Evolutionary conservation across 805 yeast species (phyloP).

Genomic region (Yarrowia sp.): DNA sequence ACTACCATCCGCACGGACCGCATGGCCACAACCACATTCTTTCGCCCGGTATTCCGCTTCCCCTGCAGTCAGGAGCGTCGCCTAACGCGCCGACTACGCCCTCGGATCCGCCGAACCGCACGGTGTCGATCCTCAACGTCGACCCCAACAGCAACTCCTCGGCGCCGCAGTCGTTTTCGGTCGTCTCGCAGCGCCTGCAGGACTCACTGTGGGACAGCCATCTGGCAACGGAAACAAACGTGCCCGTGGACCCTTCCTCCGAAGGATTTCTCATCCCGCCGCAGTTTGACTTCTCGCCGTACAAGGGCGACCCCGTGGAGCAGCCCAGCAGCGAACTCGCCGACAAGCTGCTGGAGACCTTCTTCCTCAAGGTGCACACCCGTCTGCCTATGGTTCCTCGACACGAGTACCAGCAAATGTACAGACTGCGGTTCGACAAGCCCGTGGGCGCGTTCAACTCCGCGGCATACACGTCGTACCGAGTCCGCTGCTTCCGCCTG

Average conservation of each 20-base stretch:
- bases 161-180: slow-evolving; percentile 36
- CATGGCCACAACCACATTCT: neutral
- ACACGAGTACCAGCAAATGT: slow-evolving; percentile 28
- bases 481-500: slow-evolving; percentile 31
- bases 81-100: slow-evolving; percentile 3
- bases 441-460: slow-evolving; percentile 29
- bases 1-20: neutral
- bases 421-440: slow-evolving; percentile 28
- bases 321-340: slow-evolving; percentile 30
- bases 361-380: slow-evolving; percentile 29
- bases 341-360: slow-evolving; percentile 29
- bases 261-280: slow-evolving; percentile 18
- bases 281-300: slow-evolving; percentile 27
- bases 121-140: slow-evolving; percentile 33
- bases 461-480: slow-evolving; percentile 27
- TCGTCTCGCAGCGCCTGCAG: slow-evolving; percentile 34
- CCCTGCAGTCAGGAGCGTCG: neutral
- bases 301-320: slow-evolving; percentile 29
- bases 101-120: neutral
- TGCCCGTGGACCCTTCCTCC: slow-evolving; percentile 5
- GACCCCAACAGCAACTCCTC: slow-evolving; percentile 31
- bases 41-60: slow-evolving; percentile 9
- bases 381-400: slow-evolving; percentile 32
- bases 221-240: neutral
- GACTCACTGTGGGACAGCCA: slow-evolving; percentile 32